These are phyloP conservation scores for Rauvolfia tetraphylla DNA, from an alignment of 257 asterid genomes.

Conservation along the genomic window DNA sequence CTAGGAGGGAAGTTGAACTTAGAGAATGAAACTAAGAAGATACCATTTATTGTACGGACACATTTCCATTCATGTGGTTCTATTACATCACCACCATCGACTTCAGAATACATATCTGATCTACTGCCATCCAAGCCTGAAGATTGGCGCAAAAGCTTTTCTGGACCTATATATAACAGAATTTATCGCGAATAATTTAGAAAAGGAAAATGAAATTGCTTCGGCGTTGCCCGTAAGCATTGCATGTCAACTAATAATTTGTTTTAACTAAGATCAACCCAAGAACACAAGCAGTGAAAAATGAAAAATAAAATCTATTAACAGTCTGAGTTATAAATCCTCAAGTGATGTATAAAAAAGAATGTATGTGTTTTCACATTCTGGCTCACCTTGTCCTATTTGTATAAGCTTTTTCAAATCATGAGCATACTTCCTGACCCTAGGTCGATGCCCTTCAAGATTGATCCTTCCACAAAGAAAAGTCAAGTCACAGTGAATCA, in stretches of 20 bases:
- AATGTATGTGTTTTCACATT: not conserved
- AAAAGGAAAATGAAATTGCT: not conserved
- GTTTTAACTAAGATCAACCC: not conserved
- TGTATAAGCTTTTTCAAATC: conserved; percentile 72
- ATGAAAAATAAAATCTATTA: not conserved
- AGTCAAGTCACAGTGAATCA: conserved; percentile 1
- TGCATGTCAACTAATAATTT: not conserved
- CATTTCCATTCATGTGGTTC: conserved; percentile 97
- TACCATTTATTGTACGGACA: conserved; percentile 85
- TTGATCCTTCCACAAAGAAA: conserved; percentile 58
- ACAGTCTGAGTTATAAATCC: not conserved
- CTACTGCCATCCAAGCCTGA: conserved; percentile 46
- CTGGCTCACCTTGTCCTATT: conserved; percentile 88
- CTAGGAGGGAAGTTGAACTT: not conserved
- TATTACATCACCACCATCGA: conserved; percentile 71
- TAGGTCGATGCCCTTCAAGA: conserved; percentile 91
- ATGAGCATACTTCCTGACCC: conserved; percentile 82
- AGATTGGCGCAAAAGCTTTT: conserved; percentile 72
- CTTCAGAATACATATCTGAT: conserved; percentile 52
- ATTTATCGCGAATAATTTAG: conserved; percentile 5
- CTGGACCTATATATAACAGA: conserved; percentile 66
- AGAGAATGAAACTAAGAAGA: conserved; percentile 14
- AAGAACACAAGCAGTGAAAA: not conserved
- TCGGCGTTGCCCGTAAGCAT: not conserved
- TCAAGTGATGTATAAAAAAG: not conserved